Base-by-base conservation (phyloP, 1,284 basidiomycete species). In the Pseudozyma sp. region DNA sequence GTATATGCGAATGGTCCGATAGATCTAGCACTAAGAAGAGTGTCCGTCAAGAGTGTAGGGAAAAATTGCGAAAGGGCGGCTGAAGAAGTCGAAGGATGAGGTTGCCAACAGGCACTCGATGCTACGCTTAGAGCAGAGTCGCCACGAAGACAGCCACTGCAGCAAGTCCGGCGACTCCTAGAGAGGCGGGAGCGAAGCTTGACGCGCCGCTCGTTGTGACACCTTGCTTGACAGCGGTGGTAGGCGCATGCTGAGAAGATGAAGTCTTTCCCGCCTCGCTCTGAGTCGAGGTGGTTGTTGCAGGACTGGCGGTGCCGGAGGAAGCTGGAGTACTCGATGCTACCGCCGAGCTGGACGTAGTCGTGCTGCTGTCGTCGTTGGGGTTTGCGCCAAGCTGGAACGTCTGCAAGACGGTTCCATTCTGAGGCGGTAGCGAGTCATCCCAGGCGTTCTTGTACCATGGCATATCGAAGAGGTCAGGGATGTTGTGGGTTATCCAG, bases 401-500 rank as follows among this genome's bases (percentile, higher is more conserved):
- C 35, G 35, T 56, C 29, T 72, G 61, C 19, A 77, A 34, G 30
- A 66, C 56, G 5, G 52, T 68, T n/a, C 63, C 62, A 4, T 68
- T 68, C 34, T 59, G 48, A 54, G 61, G 54, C 17, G 42, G 39
- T 4, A 31, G 5, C 40, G 58, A 19, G 66, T 60, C 47, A 52
- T 75, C 57, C 48, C 48, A 56, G 4, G 70, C 75, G 37, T 80
- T 80, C 58, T 67, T 63, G 60, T 80, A 80, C 75, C 75, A 80
- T 1, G 58, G 59, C 59, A 54, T 49, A 49, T 58, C 54, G 56
- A 61, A 62, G 40, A 73, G 37, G 17, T 80, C 75, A 19, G 75
- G 59, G 5, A 80, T 49, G 44, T 70, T 64, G 44, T 44, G 30
- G 1, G 67, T 34, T 17, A 39, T 87, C 93, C 93, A 94, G 34